Base-by-base conservation (phyloP, 208 protist genomes). In the Leishmania turanica region DNA sequence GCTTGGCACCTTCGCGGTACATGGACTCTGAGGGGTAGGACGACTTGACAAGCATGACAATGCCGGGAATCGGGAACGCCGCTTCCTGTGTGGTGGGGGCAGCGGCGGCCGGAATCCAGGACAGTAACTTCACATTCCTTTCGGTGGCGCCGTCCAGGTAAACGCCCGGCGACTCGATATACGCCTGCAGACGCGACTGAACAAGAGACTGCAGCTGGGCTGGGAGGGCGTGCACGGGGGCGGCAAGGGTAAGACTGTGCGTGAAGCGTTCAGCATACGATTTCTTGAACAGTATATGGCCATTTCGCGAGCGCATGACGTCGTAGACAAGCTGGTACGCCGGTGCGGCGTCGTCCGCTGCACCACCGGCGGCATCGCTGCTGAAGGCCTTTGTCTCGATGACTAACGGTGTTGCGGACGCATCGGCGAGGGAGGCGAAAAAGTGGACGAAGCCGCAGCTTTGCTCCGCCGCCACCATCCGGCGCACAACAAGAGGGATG, bases 71-170 rank as follows among this genome's bases (percentile, higher is more conserved):
- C 8, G 77, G 51, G 2, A 65, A 74, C 7, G 78, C 27, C 31
- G 70, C 58, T 3, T 11, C 15, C 11, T 42, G 31, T 3, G 42
- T 27, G 54, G 51, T 11, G 13, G 78, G 21, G 53, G 54, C 47
- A 11, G 31, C 13, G 19, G 54, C 21, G 13, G 72, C 51, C 31
- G 85, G 72, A 34, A 94, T 34, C 92, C 94, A 97, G 51, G 90
- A 85, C 9, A 97, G 24, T 53, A 95, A 86, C 78, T 97, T 97
- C 42, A 97, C 58, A 68, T 97, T 97, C 31, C 92, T 73, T 54
- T 88, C 88, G 6, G 72, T 72, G 15, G 70, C 51, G 15, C 68
- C 70, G n/a, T 17, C 15, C 34, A 75, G 40, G 74, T 77, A 74
- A 40, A 79, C 69, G 47, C 75, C 64, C 17, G 85, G 51, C 47